These are phyloP conservation scores for Auriscalpium orientale DNA, from an alignment of 768 basidiomycete genomes.

Conservation along the genomic window DNA sequence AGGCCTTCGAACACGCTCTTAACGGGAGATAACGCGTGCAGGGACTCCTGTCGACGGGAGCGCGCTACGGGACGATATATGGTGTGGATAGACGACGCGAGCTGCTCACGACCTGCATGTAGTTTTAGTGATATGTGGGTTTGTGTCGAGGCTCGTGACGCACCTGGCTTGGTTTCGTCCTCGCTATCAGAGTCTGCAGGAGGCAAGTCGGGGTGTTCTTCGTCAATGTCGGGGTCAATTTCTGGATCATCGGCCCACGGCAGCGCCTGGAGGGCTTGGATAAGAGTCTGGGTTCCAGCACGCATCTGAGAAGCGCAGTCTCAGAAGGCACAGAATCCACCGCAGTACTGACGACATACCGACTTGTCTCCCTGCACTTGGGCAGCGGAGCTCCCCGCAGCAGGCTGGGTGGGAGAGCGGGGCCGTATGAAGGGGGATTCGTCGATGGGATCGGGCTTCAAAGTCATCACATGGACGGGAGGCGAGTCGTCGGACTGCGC, in stretches of 20 bases:
- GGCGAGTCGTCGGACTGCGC: background rate
- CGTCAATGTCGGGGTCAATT: constrained; percentile 64
- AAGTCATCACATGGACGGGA: background rate
- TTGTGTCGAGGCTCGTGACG: background rate
- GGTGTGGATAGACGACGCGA: constrained; percentile 84
- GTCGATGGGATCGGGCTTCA: constrained; percentile 24
- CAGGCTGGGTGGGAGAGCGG: constrained; percentile 49
- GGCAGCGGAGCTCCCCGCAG: constrained; percentile 37
- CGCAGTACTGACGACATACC: constrained; percentile 33
- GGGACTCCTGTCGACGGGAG: constrained; percentile 37
- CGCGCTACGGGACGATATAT: constrained; percentile 78
- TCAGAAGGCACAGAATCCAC: background rate
- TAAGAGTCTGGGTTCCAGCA: constrained; percentile 80
- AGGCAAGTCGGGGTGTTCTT: constrained; percentile 41
- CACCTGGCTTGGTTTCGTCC: constrained; percentile 45
- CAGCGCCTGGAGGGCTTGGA: constrained; percentile 80
- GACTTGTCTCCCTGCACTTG: constrained; percentile 66
- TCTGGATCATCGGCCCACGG: constrained; percentile 70
- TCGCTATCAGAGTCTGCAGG: constrained; percentile 54
- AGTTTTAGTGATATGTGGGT: background rate
- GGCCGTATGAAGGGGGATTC: constrained; percentile 69
- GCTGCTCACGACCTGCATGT: constrained; percentile 29
- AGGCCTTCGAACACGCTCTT: constrained; percentile 11
- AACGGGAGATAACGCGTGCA: constrained; percentile 10
- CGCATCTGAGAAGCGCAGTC: constrained; percentile 53